Percentiles rank a stretch among this genome's conserved stretches.
Evolutionary conservation across 169 alveolate genomes (phyloP).

Genomic region (Cryptosporidium muris): DNA sequence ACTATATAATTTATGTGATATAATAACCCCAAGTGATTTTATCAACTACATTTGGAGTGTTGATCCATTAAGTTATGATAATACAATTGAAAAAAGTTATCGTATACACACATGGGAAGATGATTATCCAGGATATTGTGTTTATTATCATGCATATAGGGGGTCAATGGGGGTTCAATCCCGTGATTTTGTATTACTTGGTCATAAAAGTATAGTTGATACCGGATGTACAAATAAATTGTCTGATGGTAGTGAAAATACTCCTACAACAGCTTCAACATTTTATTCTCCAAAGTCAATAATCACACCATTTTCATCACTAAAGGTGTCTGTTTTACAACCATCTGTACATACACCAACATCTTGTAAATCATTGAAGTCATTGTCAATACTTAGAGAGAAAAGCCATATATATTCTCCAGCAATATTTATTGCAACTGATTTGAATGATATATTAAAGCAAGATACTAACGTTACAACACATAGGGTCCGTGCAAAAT

Average conservation of each 20-base stretch:
- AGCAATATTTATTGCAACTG: conserved; percentile 17
- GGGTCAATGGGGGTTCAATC: conserved; percentile 65
- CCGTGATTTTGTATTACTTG: conserved; percentile 44
- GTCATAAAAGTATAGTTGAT: conserved; percentile 29
- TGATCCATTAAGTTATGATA: conserved; percentile 64
- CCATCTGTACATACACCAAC: background rate
- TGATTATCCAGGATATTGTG: conserved; percentile 49
- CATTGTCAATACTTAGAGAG: too few species aligned
- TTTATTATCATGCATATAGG: conserved; percentile 63
- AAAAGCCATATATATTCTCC: background rate
- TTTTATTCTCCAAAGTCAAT: background rate
- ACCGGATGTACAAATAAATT: conserved; percentile 5
- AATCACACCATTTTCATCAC: conserved; percentile 16
- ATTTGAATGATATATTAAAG: conserved; percentile 12
- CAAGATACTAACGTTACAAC: conserved; percentile 17
- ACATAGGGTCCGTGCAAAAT: conserved; percentile 33
- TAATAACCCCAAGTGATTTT: conserved; percentile 49
- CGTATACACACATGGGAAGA: conserved; percentile 65
- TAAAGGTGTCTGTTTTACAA: background rate
- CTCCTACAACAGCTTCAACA: conserved; percentile 9
- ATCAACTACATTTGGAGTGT: conserved; percentile 47
- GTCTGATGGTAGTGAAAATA: conserved; percentile 23
- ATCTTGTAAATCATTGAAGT: background rate
- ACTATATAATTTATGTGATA: conserved; percentile 40
- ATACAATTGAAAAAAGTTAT: conserved; percentile 60